Evolutionary conservation across 2,329 filamentous ascomycete genomes (phyloP).

Genomic region (Fusarium circinatum): DNA sequence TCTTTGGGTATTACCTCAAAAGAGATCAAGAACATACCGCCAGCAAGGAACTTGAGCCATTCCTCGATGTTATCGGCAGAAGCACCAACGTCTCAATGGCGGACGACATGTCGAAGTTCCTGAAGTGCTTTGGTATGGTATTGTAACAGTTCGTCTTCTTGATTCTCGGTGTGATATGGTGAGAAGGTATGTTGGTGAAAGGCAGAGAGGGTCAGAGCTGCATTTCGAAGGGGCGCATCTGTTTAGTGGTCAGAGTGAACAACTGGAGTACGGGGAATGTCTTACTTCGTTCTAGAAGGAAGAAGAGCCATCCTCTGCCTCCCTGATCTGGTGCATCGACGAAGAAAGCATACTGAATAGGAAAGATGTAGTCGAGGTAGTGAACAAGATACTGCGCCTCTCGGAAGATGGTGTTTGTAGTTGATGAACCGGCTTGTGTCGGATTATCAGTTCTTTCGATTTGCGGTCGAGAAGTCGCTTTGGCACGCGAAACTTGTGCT

Average conservation of each 20-base stretch:
- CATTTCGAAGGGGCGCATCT: constrained; percentile 39
- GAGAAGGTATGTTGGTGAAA: constrained; percentile 42
- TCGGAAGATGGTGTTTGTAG: constrained; percentile 23
- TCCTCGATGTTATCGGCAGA: constrained; percentile 29
- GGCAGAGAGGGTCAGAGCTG: constrained; percentile 42
- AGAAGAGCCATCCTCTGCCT: constrained; percentile 45
- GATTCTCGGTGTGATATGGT: constrained; percentile 23
- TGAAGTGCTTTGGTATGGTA: constrained; percentile 44
- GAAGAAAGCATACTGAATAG: constrained; percentile 42
- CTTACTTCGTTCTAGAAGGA: constrained; percentile 13
- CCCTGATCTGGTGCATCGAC: constrained; percentile 39
- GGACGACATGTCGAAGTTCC: constrained; percentile 35
- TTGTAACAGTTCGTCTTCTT: constrained; percentile 33
- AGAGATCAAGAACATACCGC: constrained; percentile 41
- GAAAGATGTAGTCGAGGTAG: constrained; percentile 46
- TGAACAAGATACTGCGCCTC: constrained; percentile 44
- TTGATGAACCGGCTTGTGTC: not conserved
- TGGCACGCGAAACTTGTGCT: not conserved
- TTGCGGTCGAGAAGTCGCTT: not conserved
- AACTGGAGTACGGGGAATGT: rapidly evolving
- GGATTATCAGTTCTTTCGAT: not conserved
- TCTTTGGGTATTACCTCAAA: constrained; percentile 31
- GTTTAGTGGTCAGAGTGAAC: not conserved
- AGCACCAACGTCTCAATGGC: constrained; percentile 4
- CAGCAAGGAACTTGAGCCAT: constrained; percentile 42